These are phyloP conservation scores for Usnea hakonensis DNA, from an alignment of 495 filamentous ascomycete species.

Conservation along the genomic window DNA sequence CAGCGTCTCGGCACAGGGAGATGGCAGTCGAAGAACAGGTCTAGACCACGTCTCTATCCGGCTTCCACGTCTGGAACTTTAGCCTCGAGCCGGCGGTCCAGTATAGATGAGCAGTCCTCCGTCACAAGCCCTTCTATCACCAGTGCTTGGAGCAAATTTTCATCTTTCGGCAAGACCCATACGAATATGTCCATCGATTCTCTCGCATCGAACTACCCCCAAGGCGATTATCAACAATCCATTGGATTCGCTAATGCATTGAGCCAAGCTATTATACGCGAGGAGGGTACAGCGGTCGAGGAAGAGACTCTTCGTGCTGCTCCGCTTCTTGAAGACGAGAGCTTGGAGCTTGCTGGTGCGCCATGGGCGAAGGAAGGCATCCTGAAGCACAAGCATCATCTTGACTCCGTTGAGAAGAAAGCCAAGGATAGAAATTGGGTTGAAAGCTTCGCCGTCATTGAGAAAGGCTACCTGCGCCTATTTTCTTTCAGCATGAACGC, in stretches of 20 bases:
- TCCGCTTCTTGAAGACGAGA: constrained; percentile 83
- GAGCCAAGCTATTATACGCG: constrained; percentile 92
- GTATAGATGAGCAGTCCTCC: constrained; percentile 82
- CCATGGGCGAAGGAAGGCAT: constrained; percentile 98
- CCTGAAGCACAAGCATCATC: constrained; percentile 90
- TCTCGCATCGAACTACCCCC: constrained; percentile 67
- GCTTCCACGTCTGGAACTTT: constrained; percentile 50
- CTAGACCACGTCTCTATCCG: constrained; percentile 70
- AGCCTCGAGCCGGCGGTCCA: constrained; percentile 79
- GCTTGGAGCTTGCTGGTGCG: constrained; percentile 77
- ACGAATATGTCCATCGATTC: constrained; percentile 89
- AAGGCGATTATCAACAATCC: constrained; percentile 84
- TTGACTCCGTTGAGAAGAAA: constrained; percentile 80
- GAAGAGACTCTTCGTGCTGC: constrained; percentile 41
- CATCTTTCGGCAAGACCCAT: constrained; percentile 74
- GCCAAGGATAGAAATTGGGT: constrained; percentile 90
- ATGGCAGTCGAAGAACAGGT: constrained; percentile 80
- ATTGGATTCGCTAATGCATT: constrained; percentile 97
- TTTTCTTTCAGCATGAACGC: constrained; percentile 78
- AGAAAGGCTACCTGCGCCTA: constrained; percentile 89
- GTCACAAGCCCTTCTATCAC: constrained; percentile 85
- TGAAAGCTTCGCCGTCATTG: constrained; percentile 95
- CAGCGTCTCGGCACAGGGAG: constrained; percentile 56
- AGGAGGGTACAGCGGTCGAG: constrained; percentile 59
- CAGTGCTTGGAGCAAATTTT: constrained; percentile 88